Evolutionary conservation across 2,329 filamentous ascomycete genomes (phyloP).

Genomic region (Cladophialophora immunda): DNA sequence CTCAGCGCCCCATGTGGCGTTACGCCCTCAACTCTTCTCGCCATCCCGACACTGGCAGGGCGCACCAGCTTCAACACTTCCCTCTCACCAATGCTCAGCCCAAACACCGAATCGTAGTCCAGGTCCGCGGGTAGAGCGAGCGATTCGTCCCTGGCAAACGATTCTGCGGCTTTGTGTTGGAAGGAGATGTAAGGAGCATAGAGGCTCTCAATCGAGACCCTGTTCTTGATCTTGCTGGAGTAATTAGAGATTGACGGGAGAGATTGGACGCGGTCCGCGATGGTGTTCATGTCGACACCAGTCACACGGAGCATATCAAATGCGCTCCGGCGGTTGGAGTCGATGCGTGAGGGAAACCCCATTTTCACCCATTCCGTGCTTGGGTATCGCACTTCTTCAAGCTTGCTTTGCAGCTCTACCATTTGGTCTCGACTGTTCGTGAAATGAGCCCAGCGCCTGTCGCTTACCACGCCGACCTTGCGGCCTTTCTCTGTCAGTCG

Average conservation of each 20-base stretch:
- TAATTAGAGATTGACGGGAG: constrained; percentile 54
- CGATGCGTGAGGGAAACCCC: constrained; percentile 74
- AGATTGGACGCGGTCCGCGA: constrained; percentile 60
- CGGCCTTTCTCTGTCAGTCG: constrained; percentile 83
- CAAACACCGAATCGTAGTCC: constrained; percentile 76
- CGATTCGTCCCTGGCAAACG: constrained; percentile 78
- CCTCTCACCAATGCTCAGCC: constrained; percentile 82
- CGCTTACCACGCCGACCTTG: constrained; percentile 78
- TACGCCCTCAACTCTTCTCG: constrained; percentile 82
- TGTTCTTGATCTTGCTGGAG: constrained; percentile 66
- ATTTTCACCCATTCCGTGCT: constrained; percentile 72
- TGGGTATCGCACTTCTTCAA: constrained; percentile 67
- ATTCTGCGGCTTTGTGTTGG: constrained; percentile 72
- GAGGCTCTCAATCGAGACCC: constrained; percentile 80
- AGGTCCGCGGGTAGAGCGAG: constrained; percentile 76
- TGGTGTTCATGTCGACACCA: constrained; percentile 62
- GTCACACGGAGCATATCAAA: constrained; percentile 80
- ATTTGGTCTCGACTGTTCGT: constrained; percentile 72
- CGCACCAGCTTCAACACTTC: constrained; percentile 72
- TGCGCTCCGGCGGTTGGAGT: constrained; percentile 73
- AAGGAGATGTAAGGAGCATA: constrained; percentile 87
- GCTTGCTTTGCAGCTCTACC: constrained; percentile 67
- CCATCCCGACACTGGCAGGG: constrained; percentile 89
- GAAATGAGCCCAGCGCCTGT: constrained; percentile 78
- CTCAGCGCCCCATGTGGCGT: constrained; percentile 56